Evolutionary conservation across 148 eudicot species (phyloP).

Genomic region (Amaranthus palmeri): DNA sequence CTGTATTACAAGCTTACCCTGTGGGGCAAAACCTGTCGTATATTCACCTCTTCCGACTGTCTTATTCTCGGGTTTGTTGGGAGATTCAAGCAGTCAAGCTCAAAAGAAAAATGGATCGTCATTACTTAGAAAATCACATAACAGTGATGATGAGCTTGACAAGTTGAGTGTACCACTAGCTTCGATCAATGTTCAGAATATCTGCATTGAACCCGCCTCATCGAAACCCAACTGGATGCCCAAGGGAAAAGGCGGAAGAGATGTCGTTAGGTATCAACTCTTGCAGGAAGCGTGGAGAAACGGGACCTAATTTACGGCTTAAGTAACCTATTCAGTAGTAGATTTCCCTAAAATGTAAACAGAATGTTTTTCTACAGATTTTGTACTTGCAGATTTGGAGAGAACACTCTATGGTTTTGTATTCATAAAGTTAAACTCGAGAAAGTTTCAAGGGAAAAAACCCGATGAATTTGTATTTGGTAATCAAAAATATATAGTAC

Average conservation of each 20-base stretch:
- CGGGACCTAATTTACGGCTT: slow-evolving; percentile 12
- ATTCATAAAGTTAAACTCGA: too few relatives aligned
- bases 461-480: too few relatives aligned
- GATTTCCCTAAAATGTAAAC: not conserved
- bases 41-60: slow-evolving; percentile 60
- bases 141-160: slow-evolving; percentile 87
- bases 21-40: slow-evolving; percentile 47
- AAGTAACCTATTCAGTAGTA: not conserved
- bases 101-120: slow-evolving; percentile 53
- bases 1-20: slow-evolving; percentile 45
- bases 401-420: too few relatives aligned
- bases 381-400: not conserved
- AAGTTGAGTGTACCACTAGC: slow-evolving; percentile 63
- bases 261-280: slow-evolving; percentile 64
- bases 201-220: slow-evolving; percentile 35
- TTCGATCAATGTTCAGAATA: slow-evolving; percentile 49
- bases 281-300: slow-evolving; percentile 80
- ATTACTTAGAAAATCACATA: slow-evolving; percentile 66
- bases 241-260: slow-evolving; percentile 49
- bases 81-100: slow-evolving; percentile 45
- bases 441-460: too few relatives aligned
- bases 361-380: not conserved
- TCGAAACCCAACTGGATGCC: slow-evolving; percentile 53
- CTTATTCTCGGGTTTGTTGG: slow-evolving; percentile 46
- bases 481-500: too few relatives aligned